phyloP scores from a whole-genome alignment of 768 basidiomycete genomes.

The Dioszegia hungarica region DNA sequence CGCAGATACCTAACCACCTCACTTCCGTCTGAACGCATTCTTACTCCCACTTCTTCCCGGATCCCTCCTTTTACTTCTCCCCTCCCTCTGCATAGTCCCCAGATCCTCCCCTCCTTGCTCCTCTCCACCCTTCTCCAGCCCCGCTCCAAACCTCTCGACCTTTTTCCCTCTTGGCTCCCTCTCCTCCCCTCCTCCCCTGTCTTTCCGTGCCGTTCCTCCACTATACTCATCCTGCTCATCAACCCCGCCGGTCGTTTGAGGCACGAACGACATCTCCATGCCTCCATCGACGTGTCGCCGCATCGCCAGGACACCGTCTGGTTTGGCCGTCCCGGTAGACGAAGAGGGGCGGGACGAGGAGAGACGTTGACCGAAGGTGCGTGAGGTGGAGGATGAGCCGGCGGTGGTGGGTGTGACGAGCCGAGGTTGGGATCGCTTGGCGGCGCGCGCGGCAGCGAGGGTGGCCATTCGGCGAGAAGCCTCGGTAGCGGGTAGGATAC shows the following conservation, averaged over 20 bases:
- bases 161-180: slow-evolving; percentile 8
- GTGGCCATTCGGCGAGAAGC: slow-evolving; percentile 2
- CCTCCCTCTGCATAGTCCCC: slow-evolving; percentile 63
- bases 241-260: slow-evolving; percentile 46
- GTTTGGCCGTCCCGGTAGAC: neutral
- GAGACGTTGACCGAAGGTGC: slow-evolving; percentile 44
- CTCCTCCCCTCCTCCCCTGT: slow-evolving; percentile 14
- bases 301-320: slow-evolving; percentile 37
- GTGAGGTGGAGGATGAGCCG: slow-evolving; percentile 1
- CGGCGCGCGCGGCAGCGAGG: neutral
- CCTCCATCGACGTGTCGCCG: slow-evolving; percentile 56
- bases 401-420: neutral
- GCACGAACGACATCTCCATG: slow-evolving; percentile 81
- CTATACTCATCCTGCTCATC: slow-evolving; percentile 53
- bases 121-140: slow-evolving; percentile 75
- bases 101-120: slow-evolving; percentile 39
- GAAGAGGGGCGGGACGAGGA: neutral
- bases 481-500: slow-evolving; percentile 3
- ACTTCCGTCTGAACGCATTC: slow-evolving; percentile 55
- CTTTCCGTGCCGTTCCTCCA: slow-evolving; percentile 35
- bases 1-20: too few relatives aligned
- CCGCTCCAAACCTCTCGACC: slow-evolving; percentile 76
- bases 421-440: slow-evolving; percentile 1
- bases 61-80: slow-evolving; percentile 72
- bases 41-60: slow-evolving; percentile 83